A percentile compares a stretch with the other conserved stretches of the same genome.
Conservation (phyloP, 2,329 filamentous ascomycete genomes). For the Coniochaeta hoffmannii region DNA sequence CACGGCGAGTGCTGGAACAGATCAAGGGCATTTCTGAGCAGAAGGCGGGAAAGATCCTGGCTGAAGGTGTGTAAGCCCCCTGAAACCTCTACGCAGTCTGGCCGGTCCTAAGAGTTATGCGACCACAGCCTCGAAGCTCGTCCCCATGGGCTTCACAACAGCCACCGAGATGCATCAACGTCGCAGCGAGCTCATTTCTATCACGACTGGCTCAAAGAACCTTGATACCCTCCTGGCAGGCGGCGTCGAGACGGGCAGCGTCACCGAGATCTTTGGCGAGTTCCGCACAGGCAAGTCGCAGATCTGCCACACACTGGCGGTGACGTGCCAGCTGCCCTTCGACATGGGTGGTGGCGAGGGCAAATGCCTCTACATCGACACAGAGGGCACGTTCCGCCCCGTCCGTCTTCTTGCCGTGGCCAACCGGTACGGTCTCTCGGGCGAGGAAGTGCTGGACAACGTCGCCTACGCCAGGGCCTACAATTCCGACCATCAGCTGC, state of each 20-base stretch:
- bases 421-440: conserved; percentile 87
- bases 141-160: conserved; percentile 98
- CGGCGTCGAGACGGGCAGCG: conserved; percentile 92
- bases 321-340: conserved; percentile 95
- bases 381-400: conserved; percentile 92
- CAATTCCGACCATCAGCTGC: conserved; percentile 96
- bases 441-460: conserved; percentile 96
- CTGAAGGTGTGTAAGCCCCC: conserved; percentile 59
- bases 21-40: conserved; percentile 98
- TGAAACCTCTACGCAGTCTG: not conserved
- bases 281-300: conserved; percentile 98
- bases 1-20: conserved; percentile 77
- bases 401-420: conserved; percentile 87
- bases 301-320: conserved; percentile 96
- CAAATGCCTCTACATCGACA: conserved; percentile 98
- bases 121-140: conserved; percentile 74
- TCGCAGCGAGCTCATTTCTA: conserved; percentile 93
- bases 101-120: conserved; percentile 8
- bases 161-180: conserved; percentile 98
- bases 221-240: conserved; percentile 91
- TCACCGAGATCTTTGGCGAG: conserved; percentile 97
- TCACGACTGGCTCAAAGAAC: conserved; percentile 96
- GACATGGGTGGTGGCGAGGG: conserved; percentile 99
- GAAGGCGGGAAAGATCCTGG: conserved; percentile 86
- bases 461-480: conserved; percentile 97